Evolutionary conservation across 192 early-diverging fungal species (phyloP).

Genomic region (Thamnidium elegans): DNA sequence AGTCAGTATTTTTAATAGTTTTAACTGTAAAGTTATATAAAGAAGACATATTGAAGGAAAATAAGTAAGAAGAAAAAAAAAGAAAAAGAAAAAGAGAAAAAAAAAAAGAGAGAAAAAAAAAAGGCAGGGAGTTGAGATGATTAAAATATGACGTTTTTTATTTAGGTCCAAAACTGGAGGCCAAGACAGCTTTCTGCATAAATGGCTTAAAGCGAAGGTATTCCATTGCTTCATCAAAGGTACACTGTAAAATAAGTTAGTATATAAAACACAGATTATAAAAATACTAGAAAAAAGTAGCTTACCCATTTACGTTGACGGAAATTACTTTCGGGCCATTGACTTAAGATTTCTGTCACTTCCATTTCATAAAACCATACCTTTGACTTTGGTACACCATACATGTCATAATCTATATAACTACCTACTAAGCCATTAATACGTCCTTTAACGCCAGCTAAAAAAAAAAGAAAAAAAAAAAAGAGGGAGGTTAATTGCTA

Average conservation of each 20-base stretch:
- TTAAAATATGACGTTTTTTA: too few species aligned
- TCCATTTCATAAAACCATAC: constrained; percentile 55
- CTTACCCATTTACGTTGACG: constrained; percentile 29
- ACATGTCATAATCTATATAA: constrained; percentile 39
- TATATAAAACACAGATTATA: not conserved
- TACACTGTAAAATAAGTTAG: constrained; percentile 14
- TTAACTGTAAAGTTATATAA: constrained; percentile 31
- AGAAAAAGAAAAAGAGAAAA: not conserved
- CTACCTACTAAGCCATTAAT: constrained; percentile 44
- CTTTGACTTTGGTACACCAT: constrained; percentile 32
- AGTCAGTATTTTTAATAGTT: constrained; percentile 23
- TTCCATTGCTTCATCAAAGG: constrained; percentile 20
- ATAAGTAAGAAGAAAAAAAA: not conserved
- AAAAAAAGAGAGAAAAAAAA: not conserved
- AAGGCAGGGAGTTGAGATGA: too few species aligned
- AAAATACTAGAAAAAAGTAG: not conserved
- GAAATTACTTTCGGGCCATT: constrained; percentile 51
- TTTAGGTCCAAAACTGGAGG: constrained; percentile 1
- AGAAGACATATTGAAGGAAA: constrained; percentile 1
- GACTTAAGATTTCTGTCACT: constrained; percentile 44
- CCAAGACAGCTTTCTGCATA: constrained; percentile 12
- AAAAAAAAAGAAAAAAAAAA: not conserved
- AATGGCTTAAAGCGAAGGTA: constrained; percentile 18
- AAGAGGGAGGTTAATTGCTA: not conserved
- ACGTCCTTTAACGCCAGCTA: constrained; percentile 48